Percentiles rank a stretch among this genome's conserved stretches.
phyloP scores from a whole-genome alignment of 208 protist species.

The Crithidia acanthocephali region DNA sequence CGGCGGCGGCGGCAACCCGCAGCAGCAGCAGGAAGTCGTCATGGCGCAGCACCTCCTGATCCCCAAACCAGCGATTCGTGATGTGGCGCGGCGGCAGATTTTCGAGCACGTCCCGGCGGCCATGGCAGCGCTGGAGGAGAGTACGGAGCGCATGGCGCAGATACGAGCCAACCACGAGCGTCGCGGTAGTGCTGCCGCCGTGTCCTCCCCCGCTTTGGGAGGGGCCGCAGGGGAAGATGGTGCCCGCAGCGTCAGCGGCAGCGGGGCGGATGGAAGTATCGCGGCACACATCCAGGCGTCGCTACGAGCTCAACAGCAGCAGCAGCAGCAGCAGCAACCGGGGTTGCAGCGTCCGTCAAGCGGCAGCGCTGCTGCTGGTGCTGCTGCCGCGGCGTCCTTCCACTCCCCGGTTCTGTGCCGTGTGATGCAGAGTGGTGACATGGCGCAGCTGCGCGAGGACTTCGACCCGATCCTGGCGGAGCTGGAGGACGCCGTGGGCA shows the following conservation, averaged over 20 bases:
- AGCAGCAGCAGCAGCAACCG: constrained; percentile 7
- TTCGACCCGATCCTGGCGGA: constrained; percentile 82
- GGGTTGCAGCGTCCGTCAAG: neutral
- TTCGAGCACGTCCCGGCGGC: constrained; percentile 75
- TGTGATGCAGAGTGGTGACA: constrained; percentile 77
- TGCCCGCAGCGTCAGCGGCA: neutral
- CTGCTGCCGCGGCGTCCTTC: constrained; percentile 11
- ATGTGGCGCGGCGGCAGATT: constrained; percentile 63
- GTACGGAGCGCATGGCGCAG: constrained; percentile 51
- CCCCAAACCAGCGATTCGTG: constrained; percentile 73
- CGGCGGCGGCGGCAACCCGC: constrained; percentile 8
- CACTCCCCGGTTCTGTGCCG: neutral
- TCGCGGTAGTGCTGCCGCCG: neutral
- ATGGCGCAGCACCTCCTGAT: constrained; percentile 80
- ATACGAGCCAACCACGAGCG: constrained; percentile 37
- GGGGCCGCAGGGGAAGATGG: neutral
- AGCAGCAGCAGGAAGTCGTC: constrained; percentile 37
- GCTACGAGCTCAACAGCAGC: neutral
- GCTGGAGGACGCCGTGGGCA: constrained; percentile 80
- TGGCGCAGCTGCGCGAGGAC: constrained; percentile 75
- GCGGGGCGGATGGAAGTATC: neutral
- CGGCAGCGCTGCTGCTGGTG: neutral
- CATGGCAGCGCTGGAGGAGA: constrained; percentile 58
- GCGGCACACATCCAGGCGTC: constrained; percentile 11
- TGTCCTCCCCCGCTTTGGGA: neutral